These are phyloP conservation scores for Pulveroboletus ridleyi DNA, from an alignment of 1,284 basidiomycete genomes.

Conservation along the genomic window DNA sequence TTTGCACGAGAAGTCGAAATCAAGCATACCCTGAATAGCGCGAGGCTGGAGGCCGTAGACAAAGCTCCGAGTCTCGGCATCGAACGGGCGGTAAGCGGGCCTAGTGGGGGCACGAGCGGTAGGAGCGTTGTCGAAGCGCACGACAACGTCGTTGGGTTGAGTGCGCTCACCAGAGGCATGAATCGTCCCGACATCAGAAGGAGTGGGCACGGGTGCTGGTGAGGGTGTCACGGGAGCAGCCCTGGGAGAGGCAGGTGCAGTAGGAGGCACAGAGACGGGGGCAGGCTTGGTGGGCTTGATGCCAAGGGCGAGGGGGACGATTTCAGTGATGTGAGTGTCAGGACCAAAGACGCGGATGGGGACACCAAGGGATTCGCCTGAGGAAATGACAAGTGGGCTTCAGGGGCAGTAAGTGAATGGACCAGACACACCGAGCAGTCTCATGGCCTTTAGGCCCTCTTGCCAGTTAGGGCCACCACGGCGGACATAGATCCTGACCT, in stretches of 20 bases:
- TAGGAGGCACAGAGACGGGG: constrained; percentile 46
- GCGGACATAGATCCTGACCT: constrained; percentile 94
- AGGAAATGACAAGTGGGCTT: constrained; percentile 7
- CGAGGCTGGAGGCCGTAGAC: constrained; percentile 99
- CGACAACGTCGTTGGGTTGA: constrained; percentile 89
- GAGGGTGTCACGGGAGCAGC: constrained; percentile 33
- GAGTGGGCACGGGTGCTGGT: constrained; percentile 35
- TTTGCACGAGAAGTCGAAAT: constrained; percentile 99
- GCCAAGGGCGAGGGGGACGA: constrained; percentile 97
- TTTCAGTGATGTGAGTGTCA: constrained; percentile 98
- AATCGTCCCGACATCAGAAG: constrained; percentile 73
- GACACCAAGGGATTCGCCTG: constrained; percentile 93
- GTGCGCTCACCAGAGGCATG: constrained; percentile 83
- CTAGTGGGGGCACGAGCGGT: constrained; percentile 49
- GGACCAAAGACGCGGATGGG: constrained; percentile 98
- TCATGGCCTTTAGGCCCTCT: constrained; percentile 99
- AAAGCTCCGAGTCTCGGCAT: constrained; percentile 91
- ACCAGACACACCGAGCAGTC: constrained; percentile 71
- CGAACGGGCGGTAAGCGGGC: constrained; percentile 90
- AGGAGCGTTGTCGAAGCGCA: constrained; percentile 73
- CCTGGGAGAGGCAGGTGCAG: constrained; percentile 48
- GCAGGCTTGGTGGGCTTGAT: constrained; percentile 57
- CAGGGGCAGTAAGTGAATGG: not conserved
- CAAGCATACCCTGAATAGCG: constrained; percentile 99
- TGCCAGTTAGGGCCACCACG: constrained; percentile 99